These are phyloP conservation scores for Aspergillus uvarum DNA, from an alignment of 2,329 filamentous ascomycete genomes.

Conservation along the genomic window DNA sequence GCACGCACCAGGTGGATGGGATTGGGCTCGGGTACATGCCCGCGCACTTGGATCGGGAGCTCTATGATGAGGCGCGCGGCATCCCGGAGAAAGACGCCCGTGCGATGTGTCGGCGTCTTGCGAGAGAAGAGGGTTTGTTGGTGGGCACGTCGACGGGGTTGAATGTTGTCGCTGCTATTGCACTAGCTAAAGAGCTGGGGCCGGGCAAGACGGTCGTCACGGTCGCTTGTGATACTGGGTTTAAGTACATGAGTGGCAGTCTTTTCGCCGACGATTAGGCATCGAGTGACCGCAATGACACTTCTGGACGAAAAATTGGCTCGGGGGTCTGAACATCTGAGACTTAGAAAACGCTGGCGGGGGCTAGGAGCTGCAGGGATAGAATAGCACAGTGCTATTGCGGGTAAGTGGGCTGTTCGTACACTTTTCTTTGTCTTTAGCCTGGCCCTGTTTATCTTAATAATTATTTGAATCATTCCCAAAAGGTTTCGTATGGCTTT, in stretches of 20 bases:
- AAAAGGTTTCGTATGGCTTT: too few relatives aligned
- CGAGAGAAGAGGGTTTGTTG: slow-evolving; percentile 82
- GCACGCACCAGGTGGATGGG: slow-evolving; percentile 87
- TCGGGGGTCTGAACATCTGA: too few relatives aligned
- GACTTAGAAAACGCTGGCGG: too few relatives aligned
- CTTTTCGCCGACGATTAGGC: slow-evolving; percentile 5
- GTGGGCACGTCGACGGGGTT: slow-evolving; percentile 55
- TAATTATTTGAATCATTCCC: too few relatives aligned
- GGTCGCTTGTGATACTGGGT: slow-evolving; percentile 18
- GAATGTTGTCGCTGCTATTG: slow-evolving; percentile 20
- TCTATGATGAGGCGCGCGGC: slow-evolving; percentile 89
- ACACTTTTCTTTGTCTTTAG: too few relatives aligned
- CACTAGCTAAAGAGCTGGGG: slow-evolving; percentile 14
- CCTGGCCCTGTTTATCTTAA: too few relatives aligned
- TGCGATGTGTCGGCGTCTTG: slow-evolving; percentile 74
- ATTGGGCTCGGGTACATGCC: slow-evolving; percentile 94
- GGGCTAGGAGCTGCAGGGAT: too few relatives aligned
- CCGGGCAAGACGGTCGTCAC: slow-evolving; percentile 15
- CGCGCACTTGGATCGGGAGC: slow-evolving; percentile 72
- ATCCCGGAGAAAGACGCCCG: slow-evolving; percentile 85
- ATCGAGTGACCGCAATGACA: too few relatives aligned
- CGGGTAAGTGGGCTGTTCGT: too few relatives aligned
- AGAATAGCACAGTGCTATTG: too few relatives aligned
- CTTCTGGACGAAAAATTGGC: too few relatives aligned
- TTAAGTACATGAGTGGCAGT: slow-evolving; percentile 18